phyloP scores from a whole-genome alignment of 1,139 yeast genomes.

The Nakaseomyces delphensis region DNA sequence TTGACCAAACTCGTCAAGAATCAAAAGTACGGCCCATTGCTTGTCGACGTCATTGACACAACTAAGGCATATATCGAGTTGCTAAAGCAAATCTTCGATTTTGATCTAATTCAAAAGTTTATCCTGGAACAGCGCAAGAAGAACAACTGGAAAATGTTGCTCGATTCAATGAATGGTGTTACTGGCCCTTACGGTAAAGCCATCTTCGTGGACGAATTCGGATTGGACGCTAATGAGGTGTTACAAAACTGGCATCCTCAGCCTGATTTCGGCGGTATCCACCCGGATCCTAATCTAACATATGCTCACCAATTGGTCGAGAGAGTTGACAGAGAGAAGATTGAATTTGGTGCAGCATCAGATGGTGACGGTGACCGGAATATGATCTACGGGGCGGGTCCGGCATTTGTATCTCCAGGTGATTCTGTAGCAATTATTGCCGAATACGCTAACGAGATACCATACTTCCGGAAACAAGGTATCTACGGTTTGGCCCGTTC shows the following conservation, averaged over 20 bases:
- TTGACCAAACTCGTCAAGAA: slow-evolving; percentile 47
- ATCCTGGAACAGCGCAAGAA: slow-evolving; percentile 40
- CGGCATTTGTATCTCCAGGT: slow-evolving; percentile 95
- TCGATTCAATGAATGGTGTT: slow-evolving; percentile 90
- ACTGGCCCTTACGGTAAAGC: slow-evolving; percentile 94
- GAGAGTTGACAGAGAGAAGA: slow-evolving; percentile 66
- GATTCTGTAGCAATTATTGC: slow-evolving; percentile 97
- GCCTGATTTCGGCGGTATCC: slow-evolving; percentile 94
- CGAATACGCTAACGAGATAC: slow-evolving; percentile 78
- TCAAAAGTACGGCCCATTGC: slow-evolving; percentile 42
- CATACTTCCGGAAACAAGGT: slow-evolving; percentile 81
- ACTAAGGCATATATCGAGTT: slow-evolving; percentile 71
- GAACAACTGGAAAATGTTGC: slow-evolving; percentile 59
- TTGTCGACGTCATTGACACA: slow-evolving; percentile 75
- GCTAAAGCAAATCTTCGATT: slow-evolving; percentile 82
- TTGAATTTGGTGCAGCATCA: slow-evolving; percentile 95
- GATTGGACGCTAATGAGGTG: slow-evolving; percentile 50
- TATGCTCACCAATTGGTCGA: slow-evolving; percentile 84
- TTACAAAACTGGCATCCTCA: slow-evolving; percentile 72
- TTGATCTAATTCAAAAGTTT: slow-evolving; percentile 67
- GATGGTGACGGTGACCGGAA: slow-evolving; percentile 99
- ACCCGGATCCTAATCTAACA: slow-evolving; percentile 96
- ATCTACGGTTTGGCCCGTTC: slow-evolving; percentile 91
- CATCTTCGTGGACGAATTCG: slow-evolving; percentile 76
- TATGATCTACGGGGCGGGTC: slow-evolving; percentile 92